phyloP scores from a whole-genome alignment of 73 alveolate genomes.

The Stentor roeselii region DNA sequence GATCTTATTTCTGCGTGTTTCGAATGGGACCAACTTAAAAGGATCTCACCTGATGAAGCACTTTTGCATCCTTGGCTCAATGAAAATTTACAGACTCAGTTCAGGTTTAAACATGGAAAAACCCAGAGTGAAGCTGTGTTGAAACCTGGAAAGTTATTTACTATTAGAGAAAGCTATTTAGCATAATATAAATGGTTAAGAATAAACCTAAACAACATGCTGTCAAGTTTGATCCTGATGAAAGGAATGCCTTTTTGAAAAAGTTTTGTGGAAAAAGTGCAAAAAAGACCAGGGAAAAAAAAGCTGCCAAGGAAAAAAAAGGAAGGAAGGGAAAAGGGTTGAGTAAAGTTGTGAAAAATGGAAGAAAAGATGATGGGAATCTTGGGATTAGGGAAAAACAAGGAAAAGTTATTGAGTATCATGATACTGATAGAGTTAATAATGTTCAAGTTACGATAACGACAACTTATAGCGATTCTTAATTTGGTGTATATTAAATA shows the following conservation, averaged over 20 bases:
- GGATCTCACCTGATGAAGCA: constrained; percentile 75
- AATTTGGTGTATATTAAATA: too few relatives aligned
- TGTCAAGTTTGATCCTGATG: background rate
- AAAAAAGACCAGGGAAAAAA: background rate
- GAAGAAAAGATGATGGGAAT: background rate
- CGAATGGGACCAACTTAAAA: constrained; percentile 75
- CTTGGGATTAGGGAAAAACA: too few relatives aligned
- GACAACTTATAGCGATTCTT: too few relatives aligned
- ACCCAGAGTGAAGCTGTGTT: background rate
- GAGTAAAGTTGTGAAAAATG: too few relatives aligned
- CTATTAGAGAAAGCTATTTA: background rate
- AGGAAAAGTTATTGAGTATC: background rate
- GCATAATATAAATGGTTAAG: background rate
- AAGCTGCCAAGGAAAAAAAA: background rate
- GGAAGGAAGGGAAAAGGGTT: too few relatives aligned
- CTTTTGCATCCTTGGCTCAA: constrained; percentile 78
- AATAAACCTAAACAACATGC: background rate
- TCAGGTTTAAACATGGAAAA: background rate
- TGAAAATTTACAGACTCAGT: constrained; percentile 42
- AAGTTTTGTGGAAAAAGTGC: background rate
- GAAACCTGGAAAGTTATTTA: background rate
- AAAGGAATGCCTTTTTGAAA: background rate
- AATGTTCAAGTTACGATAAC: background rate
- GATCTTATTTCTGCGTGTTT: constrained; percentile 62
- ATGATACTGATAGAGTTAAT: background rate